These are phyloP conservation scores for Peronosclerospora sorghi DNA, from an alignment of 352 stramenopile genomes.

Conservation along the genomic window DNA sequence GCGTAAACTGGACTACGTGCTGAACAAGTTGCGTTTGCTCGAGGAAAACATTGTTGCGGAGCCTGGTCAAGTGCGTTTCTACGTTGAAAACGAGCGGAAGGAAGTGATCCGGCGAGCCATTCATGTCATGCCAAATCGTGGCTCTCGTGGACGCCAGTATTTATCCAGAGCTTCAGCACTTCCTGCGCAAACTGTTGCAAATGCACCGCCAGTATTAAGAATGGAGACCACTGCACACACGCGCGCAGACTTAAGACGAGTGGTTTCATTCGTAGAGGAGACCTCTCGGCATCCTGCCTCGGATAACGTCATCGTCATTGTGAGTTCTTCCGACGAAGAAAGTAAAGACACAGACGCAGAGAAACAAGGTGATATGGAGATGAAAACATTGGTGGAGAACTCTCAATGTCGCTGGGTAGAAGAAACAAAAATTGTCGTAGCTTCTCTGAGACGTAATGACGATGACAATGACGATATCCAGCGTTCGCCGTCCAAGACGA, in stretches of 20 bases:
- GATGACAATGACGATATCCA: conserved; percentile 11
- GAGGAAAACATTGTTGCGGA: conserved; percentile 27
- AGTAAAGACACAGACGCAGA: conserved; percentile 1
- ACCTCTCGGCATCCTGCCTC: neutral
- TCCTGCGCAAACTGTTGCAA: neutral
- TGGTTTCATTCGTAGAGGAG: conserved; percentile 15
- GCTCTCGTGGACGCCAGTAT: conserved; percentile 1
- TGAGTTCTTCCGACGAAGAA: conserved; percentile 20
- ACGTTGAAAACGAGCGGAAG: conserved; percentile 26
- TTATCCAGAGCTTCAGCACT: conserved; percentile 2
- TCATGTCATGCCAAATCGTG: conserved; percentile 27
- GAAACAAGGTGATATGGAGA: conserved; percentile 4
- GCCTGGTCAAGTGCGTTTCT: conserved; percentile 34
- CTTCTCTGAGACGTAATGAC: conserved; percentile 6
- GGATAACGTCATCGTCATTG: conserved; percentile 11
- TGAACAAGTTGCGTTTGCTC: conserved; percentile 38
- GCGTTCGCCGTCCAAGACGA: neutral
- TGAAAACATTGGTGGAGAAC: conserved; percentile 7
- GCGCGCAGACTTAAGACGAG: conserved; percentile 5
- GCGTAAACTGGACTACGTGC: conserved; percentile 34
- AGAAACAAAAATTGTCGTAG: conserved; percentile 7
- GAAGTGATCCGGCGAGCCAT: conserved; percentile 27
- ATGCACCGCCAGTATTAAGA: neutral
- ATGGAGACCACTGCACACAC: neutral
- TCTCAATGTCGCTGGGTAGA: conserved; percentile 1